A percentile compares a stretch with the other conserved stretches of the same genome.
These are phyloP conservation scores for Drosera capensis DNA, from an alignment of 148 eudicot species.

Conservation along the genomic window DNA sequence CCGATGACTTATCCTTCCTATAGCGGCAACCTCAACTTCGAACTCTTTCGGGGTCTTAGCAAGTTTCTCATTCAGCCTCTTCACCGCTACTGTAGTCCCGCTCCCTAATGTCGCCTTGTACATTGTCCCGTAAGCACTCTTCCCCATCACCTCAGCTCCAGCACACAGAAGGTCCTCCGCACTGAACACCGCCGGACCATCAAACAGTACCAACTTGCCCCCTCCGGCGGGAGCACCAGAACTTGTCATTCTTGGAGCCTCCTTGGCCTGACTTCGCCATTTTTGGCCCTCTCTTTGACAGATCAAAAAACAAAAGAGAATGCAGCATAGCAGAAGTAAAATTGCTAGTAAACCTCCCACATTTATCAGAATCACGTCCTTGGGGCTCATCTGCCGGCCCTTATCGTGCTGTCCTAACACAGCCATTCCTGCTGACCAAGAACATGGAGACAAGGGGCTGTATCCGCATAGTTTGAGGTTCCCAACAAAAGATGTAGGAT, in stretches of 20 bases:
- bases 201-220: slow-evolving; percentile 72
- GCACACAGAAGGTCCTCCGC: slow-evolving; percentile 88
- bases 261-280: no score
- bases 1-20: slow-evolving; percentile 70
- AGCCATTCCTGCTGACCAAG: slow-evolving; percentile 9
- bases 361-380: slow-evolving; percentile 49
- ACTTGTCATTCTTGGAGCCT: slow-evolving; percentile 1
- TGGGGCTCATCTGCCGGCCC: slow-evolving; percentile 23
- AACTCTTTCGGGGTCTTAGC: slow-evolving; percentile 78
- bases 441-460: slow-evolving; percentile 36
- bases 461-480: slow-evolving; percentile 61
- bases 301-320: slow-evolving; percentile 49
- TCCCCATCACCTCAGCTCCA: slow-evolving; percentile 87
- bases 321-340: slow-evolving; percentile 40
- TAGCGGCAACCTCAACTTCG: slow-evolving; percentile 62
- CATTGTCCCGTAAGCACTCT: slow-evolving; percentile 68
- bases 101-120: slow-evolving; percentile 87
- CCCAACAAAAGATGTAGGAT: slow-evolving; percentile 36
- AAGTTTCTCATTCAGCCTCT: slow-evolving; percentile 82
- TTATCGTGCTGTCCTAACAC: slow-evolving; percentile 6
- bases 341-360: slow-evolving; percentile 47
- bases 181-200: slow-evolving; percentile 71
- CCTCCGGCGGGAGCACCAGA: slow-evolving; percentile 15
- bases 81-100: slow-evolving; percentile 71
- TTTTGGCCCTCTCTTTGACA: slow-evolving; percentile 33